Percentiles rank a stretch among this genome's conserved stretches.
Evolutionary conservation across 2,329 filamentous ascomycete genomes (phyloP).

Genomic region (Sporothrix dimorphospora): DNA sequence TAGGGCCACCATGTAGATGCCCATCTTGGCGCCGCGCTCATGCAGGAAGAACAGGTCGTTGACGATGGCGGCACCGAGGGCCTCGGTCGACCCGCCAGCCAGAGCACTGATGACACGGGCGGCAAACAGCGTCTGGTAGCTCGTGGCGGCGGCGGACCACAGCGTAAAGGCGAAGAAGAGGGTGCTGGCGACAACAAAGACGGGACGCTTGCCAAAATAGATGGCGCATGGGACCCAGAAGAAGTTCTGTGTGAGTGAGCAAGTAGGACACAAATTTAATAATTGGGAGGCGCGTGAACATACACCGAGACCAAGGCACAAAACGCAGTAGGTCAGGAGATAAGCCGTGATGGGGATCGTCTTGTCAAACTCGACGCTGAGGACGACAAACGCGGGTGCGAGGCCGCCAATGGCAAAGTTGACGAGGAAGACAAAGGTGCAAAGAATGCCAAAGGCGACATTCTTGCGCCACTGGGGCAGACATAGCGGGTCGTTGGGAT

Average conservation of each 20-base stretch:
- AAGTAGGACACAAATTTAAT: background rate
- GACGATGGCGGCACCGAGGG: background rate
- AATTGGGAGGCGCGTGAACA: background rate
- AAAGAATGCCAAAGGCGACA: background rate
- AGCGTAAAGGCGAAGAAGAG: background rate
- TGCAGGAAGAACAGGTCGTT: conserved; percentile 16
- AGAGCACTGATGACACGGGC: background rate
- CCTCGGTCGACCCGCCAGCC: background rate
- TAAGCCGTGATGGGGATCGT: background rate
- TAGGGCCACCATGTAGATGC: background rate
- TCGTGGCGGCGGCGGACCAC: background rate
- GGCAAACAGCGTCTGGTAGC: background rate
- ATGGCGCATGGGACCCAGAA: conserved; percentile 1
- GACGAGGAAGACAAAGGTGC: background rate
- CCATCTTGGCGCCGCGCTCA: conserved; percentile 13
- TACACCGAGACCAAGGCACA: background rate
- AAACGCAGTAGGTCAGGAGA: background rate
- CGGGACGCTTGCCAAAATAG: conserved; percentile 18
- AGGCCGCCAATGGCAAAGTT: background rate
- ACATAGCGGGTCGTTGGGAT: background rate
- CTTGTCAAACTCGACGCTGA: background rate
- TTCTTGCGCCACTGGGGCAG: conserved; percentile 3
- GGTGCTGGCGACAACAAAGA: background rate
- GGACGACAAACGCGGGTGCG: background rate
- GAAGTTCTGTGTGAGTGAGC: background rate